Percentiles rank a stretch among this genome's conserved stretches.
Conservation (phyloP, 2,329 filamentous ascomycete species). For the Colletotrichum lupini region DNA sequence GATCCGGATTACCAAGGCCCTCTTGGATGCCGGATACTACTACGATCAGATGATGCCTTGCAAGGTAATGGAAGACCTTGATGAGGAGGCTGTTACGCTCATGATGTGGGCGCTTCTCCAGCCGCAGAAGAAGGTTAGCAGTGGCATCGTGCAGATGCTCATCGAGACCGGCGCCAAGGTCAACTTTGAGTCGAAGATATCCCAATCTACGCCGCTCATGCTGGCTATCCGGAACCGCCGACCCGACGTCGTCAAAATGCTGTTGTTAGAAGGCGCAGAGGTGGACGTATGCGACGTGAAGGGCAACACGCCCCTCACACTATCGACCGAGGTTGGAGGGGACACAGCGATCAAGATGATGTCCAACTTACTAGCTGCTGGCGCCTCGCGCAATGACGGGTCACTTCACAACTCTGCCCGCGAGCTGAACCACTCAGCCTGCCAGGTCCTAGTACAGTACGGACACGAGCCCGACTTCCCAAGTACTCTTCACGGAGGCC, state of each 20-base stretch:
- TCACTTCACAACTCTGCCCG: conserved; percentile 74
- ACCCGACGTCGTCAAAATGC: conserved; percentile 65
- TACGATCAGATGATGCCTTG: conserved; percentile 63
- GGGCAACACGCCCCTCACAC: conserved; percentile 69
- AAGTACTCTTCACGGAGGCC: conserved; percentile 69
- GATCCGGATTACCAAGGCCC: conserved; percentile 59
- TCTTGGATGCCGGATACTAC: conserved; percentile 69
- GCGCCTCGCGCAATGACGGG: conserved; percentile 70
- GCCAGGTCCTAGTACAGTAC: conserved; percentile 66
- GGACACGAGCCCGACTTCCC: conserved; percentile 75
- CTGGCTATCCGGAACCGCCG: conserved; percentile 66
- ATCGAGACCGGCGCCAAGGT: conserved; percentile 66
- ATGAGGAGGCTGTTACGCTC: conserved; percentile 67
- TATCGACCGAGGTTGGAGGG: conserved; percentile 67
- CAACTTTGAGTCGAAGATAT: conserved; percentile 63
- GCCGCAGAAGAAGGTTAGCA: conserved; percentile 72
- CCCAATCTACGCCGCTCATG: conserved; percentile 68
- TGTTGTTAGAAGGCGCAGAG: conserved; percentile 69
- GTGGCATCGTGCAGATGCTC: conserved; percentile 65
- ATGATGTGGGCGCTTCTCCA: conserved; percentile 72
- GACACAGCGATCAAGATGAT: conserved; percentile 65
- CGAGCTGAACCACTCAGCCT: conserved; percentile 66
- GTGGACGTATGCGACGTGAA: conserved; percentile 67
- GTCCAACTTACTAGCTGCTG: conserved; percentile 64
- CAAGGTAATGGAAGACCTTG: conserved; percentile 56